phyloP scores from a whole-genome alignment of 129 eudicot genomes.

The Glebionis coronaria region DNA sequence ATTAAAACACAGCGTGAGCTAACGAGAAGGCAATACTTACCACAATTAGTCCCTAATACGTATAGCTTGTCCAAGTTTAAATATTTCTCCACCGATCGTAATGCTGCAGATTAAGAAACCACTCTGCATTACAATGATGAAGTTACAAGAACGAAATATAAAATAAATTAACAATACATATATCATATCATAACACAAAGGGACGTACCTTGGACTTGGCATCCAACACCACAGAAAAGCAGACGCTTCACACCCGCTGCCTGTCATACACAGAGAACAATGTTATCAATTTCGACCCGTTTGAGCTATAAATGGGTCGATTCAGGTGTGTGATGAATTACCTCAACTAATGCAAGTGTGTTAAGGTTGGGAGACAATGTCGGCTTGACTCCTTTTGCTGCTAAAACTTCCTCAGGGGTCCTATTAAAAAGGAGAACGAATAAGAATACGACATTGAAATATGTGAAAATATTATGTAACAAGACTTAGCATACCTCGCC shows the following conservation, averaged over 20 bases:
- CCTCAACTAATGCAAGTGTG: slow-evolving; percentile 93
- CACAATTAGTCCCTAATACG: slow-evolving; percentile 96
- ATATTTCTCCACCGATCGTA: slow-evolving; percentile 87
- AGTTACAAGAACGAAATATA: slow-evolving; percentile 41
- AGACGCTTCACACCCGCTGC: slow-evolving; percentile 97
- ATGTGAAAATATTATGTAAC: too few relatives aligned
- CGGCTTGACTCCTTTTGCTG: slow-evolving; percentile 97
- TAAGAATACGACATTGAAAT: too few relatives aligned
- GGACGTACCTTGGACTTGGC: slow-evolving; percentile 93
- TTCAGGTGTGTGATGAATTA: slow-evolving; percentile 21
- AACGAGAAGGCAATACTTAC: slow-evolving; percentile 36
- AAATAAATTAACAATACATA: neutral
- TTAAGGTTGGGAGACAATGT: slow-evolving; percentile 94
- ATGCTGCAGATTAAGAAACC: slow-evolving; percentile 85
- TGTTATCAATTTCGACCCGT: neutral
- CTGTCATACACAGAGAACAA: slow-evolving; percentile 35
- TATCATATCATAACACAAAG: slow-evolving; percentile 1
- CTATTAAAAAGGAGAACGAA: slow-evolving; percentile 41
- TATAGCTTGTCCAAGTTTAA: slow-evolving; percentile 95
- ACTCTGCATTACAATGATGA: slow-evolving; percentile 69
- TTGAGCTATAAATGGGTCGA: neutral
- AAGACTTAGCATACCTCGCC: slow-evolving; percentile 97
- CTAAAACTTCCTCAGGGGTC: slow-evolving; percentile 98
- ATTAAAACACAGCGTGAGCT: neutral
- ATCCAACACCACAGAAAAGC: slow-evolving; percentile 97